These are phyloP conservation scores for Lagenaria siceraria DNA, from an alignment of 306 rosid species.

Conservation along the genomic window DNA sequence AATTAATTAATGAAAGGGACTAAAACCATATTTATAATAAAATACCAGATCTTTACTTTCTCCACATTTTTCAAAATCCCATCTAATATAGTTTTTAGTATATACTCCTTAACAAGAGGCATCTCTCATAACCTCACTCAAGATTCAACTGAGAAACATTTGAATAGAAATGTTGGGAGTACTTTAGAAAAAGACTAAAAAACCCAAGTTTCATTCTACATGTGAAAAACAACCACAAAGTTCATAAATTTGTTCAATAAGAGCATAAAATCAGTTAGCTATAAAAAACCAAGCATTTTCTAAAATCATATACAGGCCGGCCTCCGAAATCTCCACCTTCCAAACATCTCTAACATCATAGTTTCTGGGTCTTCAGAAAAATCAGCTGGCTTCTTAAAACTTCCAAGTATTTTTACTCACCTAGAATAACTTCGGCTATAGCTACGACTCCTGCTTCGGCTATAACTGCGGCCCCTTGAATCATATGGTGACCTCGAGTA, in stretches of 20 bases:
- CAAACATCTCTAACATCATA: neutral
- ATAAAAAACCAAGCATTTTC: neutral
- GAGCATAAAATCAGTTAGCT: neutral
- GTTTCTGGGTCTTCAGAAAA: neutral
- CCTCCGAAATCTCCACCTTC: neutral
- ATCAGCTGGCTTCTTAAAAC: neutral
- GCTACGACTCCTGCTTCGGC: conserved; percentile 39
- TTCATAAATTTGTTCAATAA: neutral
- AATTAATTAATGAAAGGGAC: too few species aligned
- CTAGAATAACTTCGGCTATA: conserved; percentile 36
- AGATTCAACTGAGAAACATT: too few species aligned
- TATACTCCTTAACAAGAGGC: too few species aligned
- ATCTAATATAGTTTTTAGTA: too few species aligned
- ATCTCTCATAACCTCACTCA: too few species aligned
- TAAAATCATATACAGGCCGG: neutral
- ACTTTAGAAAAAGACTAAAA: too few species aligned
- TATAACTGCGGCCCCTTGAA: conserved; percentile 32
- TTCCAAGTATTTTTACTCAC: conserved; percentile 7
- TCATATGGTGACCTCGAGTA: conserved; percentile 49
- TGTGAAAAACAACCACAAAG: neutral
- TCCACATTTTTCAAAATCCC: too few species aligned
- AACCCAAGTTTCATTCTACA: neutral
- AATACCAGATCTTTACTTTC: too few species aligned
- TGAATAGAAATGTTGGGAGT: too few species aligned
- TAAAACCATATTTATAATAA: too few species aligned